Conservation (phyloP, 768 basidiomycete species). For the Suillus fuscotomentosus region DNA sequence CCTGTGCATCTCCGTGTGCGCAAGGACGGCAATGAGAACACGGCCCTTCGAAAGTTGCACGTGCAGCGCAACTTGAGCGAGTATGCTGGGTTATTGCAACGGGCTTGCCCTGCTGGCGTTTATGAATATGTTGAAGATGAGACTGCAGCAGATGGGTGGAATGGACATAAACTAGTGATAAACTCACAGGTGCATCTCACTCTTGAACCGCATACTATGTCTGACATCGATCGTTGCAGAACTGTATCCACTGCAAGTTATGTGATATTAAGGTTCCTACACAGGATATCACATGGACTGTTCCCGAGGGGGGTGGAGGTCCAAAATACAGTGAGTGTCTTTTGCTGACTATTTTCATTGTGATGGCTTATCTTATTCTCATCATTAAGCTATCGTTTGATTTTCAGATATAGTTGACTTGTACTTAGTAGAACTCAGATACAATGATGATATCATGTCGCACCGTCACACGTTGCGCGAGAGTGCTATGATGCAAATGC, state of each 20-base stretch:
- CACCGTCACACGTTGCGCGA: no score
- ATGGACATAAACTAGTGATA: slow-evolving; percentile 88
- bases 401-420: no score
- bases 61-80: slow-evolving; percentile 72
- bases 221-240: slow-evolving; percentile 42
- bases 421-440: no score
- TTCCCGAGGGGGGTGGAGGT: slow-evolving; percentile 95
- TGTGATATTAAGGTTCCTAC: slow-evolving; percentile 97
- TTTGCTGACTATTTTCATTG: neutral
- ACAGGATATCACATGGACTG: slow-evolving; percentile 96
- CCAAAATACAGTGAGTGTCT: slow-evolving; percentile 84
- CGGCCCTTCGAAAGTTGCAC: slow-evolving; percentile 54
- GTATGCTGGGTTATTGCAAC: slow-evolving; percentile 85
- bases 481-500: no score
- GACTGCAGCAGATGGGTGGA: slow-evolving; percentile 57
- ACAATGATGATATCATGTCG: no score
- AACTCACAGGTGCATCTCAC: slow-evolving; percentile 79
- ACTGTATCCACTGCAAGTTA: slow-evolving; percentile 92
- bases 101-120: slow-evolving; percentile 92
- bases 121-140: slow-evolving; percentile 93
- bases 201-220: neutral
- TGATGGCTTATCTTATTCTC: neutral
- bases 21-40: slow-evolving; percentile 36
- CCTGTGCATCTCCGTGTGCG: slow-evolving; percentile 83
- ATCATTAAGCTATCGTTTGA: neutral